Evolutionary conservation across 2,329 filamentous ascomycete genomes (phyloP).

Genomic region (Xylariaceae sp.): DNA sequence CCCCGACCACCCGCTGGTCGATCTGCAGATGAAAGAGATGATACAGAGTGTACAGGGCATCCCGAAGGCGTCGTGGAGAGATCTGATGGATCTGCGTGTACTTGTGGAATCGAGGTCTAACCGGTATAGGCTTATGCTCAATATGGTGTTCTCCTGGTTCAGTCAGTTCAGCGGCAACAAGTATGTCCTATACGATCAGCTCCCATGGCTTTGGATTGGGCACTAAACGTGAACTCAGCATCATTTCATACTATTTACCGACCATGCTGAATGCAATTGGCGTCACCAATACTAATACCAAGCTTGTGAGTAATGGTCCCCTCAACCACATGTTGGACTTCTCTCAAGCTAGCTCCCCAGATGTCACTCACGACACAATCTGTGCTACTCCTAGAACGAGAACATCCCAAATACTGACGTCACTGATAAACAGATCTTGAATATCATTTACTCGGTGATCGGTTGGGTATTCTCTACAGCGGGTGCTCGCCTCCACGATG

Average conservation of each 20-base stretch:
- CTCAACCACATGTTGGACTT: neutral
- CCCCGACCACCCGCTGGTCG: conserved; percentile 36
- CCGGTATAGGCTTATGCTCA: conserved; percentile 36
- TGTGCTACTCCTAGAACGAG: no score
- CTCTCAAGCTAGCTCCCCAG: neutral
- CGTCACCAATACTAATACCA: conserved; percentile 36
- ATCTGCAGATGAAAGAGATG: conserved; percentile 40
- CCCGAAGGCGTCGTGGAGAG: conserved; percentile 34
- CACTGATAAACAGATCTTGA: conserved; percentile 26
- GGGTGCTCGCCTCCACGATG: conserved; percentile 37
- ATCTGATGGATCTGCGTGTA: conserved; percentile 35
- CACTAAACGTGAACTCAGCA: conserved; percentile 20
- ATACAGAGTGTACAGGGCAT: conserved; percentile 31
- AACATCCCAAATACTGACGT: neutral
- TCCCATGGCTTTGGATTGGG: neutral
- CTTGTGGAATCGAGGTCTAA: conserved; percentile 35
- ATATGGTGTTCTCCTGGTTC: conserved; percentile 39
- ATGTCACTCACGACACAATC: neutral
- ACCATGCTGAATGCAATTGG: conserved; percentile 38
- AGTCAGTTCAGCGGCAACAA: conserved; percentile 39
- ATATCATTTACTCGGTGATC: conserved; percentile 37
- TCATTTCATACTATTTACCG: conserved; percentile 37
- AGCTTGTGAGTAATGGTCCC: conserved; percentile 27
- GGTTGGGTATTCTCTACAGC: conserved; percentile 35
- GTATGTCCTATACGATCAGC: conserved; percentile 14